Evolutionary conservation across 192 early-diverging fungal genomes (phyloP), one percentile per base, ranked within the genome.

Genomic region (Paraglomus brasilianum): DNA sequence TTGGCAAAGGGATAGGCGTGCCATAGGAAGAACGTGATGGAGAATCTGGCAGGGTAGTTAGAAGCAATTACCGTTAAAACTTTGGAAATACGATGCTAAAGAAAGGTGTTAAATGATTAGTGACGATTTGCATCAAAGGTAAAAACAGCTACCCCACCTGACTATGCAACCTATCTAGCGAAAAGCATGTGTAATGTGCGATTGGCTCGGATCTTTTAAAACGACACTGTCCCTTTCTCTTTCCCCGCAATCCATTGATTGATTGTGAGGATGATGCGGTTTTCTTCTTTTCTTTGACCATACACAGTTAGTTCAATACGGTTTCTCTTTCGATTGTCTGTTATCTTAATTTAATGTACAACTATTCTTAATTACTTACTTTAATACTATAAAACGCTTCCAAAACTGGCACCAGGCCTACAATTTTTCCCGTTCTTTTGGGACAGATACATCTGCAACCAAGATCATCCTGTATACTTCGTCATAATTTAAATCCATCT

Each of bases 21-120:
- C 52, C 7, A 61, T 61, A 61, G 42, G 58, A 14, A 61, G 58
- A 61, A 61, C 41, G 58, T 61, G 58, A 61, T 60, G 11, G 58
- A 40, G 58, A 44, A 61, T 19, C 46, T 24, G 59, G 59, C 59
- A 22, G 40, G n/a, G 59, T 45, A n/a, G 42, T 61, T 61, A 43
- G 58, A 61, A 17, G 42, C 42, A 17, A 61, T 61, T 61, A 61
- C n/a, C 19, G 8, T 61, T 61, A 61, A 21, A 61, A 45, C 5
- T 19, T 45, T 22, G n/a, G 59, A 61, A 61, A 61, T 61, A 61
- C 19, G 19, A 42, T 19, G 59, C 59, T 60, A 45, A 61, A 61
- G 36, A 14, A 59, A 59, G 42, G 4, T 13, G 38, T 59, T 36
- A 59, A 59, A 59, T 40, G 14, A n/a, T 59, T 59, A 40, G 56